These are phyloP conservation scores for Stagonosporopsis tanaceti DNA, from an alignment of 2,329 filamentous ascomycete genomes.

Conservation along the genomic window DNA sequence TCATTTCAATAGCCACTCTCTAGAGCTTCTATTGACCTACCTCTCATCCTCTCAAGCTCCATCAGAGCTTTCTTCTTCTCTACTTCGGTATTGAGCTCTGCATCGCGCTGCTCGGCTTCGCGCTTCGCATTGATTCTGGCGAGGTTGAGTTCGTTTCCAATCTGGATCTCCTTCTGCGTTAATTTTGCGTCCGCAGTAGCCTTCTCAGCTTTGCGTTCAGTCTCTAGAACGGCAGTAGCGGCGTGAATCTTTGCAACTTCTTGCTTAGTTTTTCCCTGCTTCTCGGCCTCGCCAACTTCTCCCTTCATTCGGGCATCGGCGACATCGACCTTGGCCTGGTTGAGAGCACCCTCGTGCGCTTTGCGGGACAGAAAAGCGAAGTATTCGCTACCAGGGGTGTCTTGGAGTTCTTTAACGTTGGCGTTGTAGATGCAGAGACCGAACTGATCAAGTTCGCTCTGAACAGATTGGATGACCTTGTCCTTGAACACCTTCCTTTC, in stretches of 20 bases:
- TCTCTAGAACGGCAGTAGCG: conserved; percentile 83
- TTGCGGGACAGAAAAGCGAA: conserved; percentile 84
- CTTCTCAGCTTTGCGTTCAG: conserved; percentile 82
- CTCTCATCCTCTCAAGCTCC: conserved; percentile 69
- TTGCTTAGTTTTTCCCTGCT: conserved; percentile 81
- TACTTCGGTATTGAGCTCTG: conserved; percentile 80
- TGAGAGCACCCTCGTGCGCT: conserved; percentile 83
- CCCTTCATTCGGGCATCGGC: conserved; percentile 68
- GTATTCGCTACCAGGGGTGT: conserved; percentile 82
- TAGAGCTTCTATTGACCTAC: neutral
- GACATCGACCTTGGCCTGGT: conserved; percentile 74
- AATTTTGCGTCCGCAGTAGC: conserved; percentile 79
- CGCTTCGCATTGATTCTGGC: conserved; percentile 77
- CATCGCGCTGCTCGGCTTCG: conserved; percentile 76
- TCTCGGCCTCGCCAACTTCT: conserved; percentile 79
- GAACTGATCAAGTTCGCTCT: conserved; percentile 81
- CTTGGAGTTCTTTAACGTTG: conserved; percentile 87
- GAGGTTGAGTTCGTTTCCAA: conserved; percentile 77
- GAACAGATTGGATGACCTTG: conserved; percentile 70
- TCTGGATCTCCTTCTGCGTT: conserved; percentile 73
- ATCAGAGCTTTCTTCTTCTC: conserved; percentile 79
- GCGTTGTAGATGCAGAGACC: conserved; percentile 65
- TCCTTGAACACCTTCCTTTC: conserved; percentile 79
- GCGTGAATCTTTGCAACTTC: conserved; percentile 89
- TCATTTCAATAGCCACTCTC: conserved; percentile 41